Conservation (phyloP, 306 rosid species). For the Benincasa hispida region DNA sequence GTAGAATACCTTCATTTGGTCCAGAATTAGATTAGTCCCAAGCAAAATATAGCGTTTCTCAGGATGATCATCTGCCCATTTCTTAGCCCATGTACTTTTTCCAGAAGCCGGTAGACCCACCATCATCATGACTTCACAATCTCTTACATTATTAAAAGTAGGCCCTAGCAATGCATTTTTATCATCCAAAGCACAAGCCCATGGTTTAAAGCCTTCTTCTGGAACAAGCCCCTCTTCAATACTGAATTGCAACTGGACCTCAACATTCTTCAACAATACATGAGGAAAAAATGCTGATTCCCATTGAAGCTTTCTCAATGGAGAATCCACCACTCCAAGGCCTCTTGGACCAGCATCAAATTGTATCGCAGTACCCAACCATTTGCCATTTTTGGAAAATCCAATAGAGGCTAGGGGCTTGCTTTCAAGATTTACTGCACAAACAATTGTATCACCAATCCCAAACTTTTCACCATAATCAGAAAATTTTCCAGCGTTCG, state of each 20-base stretch:
- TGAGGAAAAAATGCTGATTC: slow-evolving; percentile 40
- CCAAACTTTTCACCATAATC: slow-evolving; percentile 45
- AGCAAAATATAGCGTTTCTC: slow-evolving; percentile 48
- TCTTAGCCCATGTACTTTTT: slow-evolving; percentile 59
- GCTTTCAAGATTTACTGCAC: slow-evolving; percentile 38
- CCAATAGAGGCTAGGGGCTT: slow-evolving; percentile 36
- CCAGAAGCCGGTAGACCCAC: slow-evolving; percentile 54
- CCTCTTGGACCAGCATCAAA: slow-evolving; percentile 31
- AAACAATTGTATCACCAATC: slow-evolving; percentile 35
- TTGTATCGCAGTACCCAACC: slow-evolving; percentile 27
- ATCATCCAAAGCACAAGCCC: slow-evolving; percentile 35
- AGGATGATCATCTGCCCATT: slow-evolving; percentile 35
- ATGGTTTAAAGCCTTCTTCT: slow-evolving; percentile 32
- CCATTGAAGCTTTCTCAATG: slow-evolving; percentile 14
- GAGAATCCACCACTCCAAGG: slow-evolving; percentile 21
- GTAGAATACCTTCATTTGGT: slow-evolving; percentile 49
- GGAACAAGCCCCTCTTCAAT: slow-evolving; percentile 45
- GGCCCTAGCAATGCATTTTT: slow-evolving; percentile 32
- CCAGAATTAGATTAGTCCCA: slow-evolving; percentile 37
- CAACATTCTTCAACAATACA: slow-evolving; percentile 43
- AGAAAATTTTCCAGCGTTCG: slow-evolving; percentile 19
- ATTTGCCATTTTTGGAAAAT: slow-evolving; percentile 47
- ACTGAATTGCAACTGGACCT: slow-evolving; percentile 40
- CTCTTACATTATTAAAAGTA: slow-evolving; percentile 11
- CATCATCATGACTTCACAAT: slow-evolving; percentile 51